Conservation (phyloP, 2,329 filamentous ascomycete species). For the Epichloe uncinata region DNA sequence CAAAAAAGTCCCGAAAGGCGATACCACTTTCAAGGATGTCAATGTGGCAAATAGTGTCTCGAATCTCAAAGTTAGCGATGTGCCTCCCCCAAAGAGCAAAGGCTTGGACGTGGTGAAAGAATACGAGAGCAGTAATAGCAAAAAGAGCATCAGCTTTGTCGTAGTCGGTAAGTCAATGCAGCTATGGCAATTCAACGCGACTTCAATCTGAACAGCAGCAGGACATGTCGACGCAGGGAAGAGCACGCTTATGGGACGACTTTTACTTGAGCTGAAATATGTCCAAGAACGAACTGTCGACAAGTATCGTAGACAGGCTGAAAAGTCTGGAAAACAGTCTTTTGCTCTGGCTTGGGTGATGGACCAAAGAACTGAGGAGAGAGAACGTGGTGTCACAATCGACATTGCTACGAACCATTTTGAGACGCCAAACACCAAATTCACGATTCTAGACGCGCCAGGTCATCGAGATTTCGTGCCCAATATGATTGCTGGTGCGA, state of each 20-base stretch:
- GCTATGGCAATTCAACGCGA: not conserved
- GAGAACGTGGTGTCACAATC: slow-evolving; percentile 83
- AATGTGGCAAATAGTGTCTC: slow-evolving; percentile 19
- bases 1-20: slow-evolving; percentile 26
- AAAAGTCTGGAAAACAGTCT: slow-evolving; percentile 84
- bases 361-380: slow-evolving; percentile 82
- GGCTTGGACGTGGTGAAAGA: slow-evolving; percentile 76
- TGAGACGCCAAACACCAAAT: slow-evolving; percentile 72
- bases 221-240: slow-evolving; percentile 97
- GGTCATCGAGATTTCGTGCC: slow-evolving; percentile 94
- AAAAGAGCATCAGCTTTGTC: slow-evolving; percentile 85
- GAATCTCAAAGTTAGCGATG: slow-evolving; percentile 32
- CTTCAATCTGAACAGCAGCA: slow-evolving; percentile 17
- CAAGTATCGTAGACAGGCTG: slow-evolving; percentile 76
- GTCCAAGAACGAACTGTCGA: slow-evolving; percentile 82
- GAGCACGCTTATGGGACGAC: slow-evolving; percentile 92
- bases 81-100: slow-evolving; percentile 53
- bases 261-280: slow-evolving; percentile 77
- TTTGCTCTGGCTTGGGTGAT: slow-evolving; percentile 97
- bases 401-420: slow-evolving; percentile 95
- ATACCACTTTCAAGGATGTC: slow-evolving; percentile 11
- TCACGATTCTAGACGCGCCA: slow-evolving; percentile 91
- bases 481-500: slow-evolving; percentile 97
- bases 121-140: slow-evolving; percentile 59
- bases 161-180: slow-evolving; percentile 57